A percentile compares a stretch with the other conserved stretches of the same genome.
Conservation (phyloP, 805 yeast genomes). For the Maudiozyma saulgeensis region DNA sequence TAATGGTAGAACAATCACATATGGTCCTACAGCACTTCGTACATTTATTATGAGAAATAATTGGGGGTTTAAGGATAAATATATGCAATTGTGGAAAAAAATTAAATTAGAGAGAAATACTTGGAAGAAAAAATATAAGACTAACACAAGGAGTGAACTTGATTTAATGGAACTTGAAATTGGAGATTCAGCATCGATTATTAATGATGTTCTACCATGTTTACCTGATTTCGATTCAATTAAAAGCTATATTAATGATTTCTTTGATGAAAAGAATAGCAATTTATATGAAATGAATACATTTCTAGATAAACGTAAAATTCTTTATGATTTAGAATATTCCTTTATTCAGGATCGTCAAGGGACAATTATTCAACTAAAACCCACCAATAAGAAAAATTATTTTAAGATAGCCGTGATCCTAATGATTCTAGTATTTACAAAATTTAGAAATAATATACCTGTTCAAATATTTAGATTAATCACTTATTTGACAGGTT, state of each 20-base stretch:
- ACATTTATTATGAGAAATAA: slow-evolving; percentile 10
- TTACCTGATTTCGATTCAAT: slow-evolving; percentile 18
- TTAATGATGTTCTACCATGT: slow-evolving; percentile 3
- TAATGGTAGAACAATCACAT: slow-evolving; percentile 17
- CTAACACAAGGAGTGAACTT: slow-evolving; percentile 14
- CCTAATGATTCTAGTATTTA: slow-evolving; percentile 14
- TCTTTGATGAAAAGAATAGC: slow-evolving; percentile 10
- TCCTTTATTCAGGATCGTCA: slow-evolving; percentile 9
- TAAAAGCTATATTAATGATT: slow-evolving; percentile 4
- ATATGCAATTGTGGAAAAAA: slow-evolving; percentile 17
- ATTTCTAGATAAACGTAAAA: slow-evolving; percentile 14
- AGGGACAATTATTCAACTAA: slow-evolving; percentile 6
- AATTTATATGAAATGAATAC: slow-evolving; percentile 9
- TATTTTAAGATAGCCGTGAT: slow-evolving; percentile 24
- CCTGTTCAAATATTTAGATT: slow-evolving; percentile 18
- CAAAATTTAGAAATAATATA: slow-evolving; percentile 6
- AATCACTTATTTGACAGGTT: slow-evolving; percentile 19
- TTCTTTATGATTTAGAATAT: slow-evolving; percentile 15
- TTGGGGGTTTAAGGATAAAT: slow-evolving; percentile 13
- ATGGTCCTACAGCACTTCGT: slow-evolving; percentile 26
- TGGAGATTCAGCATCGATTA: neutral
- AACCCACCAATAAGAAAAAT: slow-evolving; percentile 13
- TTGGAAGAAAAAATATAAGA: slow-evolving; percentile 12
- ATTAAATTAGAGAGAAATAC: slow-evolving; percentile 19
- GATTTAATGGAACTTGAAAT: slow-evolving; percentile 5